These are phyloP conservation scores for Ceratobasidium theobromae DNA, from an alignment of 1,284 basidiomycete species.

Conservation along the genomic window DNA sequence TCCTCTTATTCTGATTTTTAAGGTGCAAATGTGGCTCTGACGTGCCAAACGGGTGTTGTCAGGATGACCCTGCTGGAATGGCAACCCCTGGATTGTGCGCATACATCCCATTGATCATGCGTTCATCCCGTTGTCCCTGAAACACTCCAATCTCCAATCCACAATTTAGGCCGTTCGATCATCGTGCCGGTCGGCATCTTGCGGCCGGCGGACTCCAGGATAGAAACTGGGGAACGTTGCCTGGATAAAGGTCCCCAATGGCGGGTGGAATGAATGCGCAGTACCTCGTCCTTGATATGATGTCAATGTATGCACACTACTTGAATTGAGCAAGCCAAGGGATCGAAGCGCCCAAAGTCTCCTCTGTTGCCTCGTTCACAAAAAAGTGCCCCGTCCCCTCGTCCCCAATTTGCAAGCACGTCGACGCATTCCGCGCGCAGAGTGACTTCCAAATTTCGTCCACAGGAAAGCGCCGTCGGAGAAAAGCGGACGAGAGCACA, in stretches of 20 bases:
- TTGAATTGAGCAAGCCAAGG: conserved; percentile 22
- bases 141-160: too few relatives aligned
- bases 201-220: background rate
- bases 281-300: background rate
- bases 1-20: too few relatives aligned
- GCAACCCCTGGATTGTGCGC: too few relatives aligned
- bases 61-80: too few relatives aligned
- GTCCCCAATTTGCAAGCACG: conserved; percentile 37
- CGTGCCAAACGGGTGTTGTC: too few relatives aligned
- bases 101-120: too few relatives aligned
- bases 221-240: background rate
- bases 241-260: background rate
- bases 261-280: background rate
- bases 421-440: conserved; percentile 33
- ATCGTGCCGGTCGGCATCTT: background rate
- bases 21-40: too few relatives aligned
- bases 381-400: conserved; percentile 40
- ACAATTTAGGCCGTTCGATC: background rate
- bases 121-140: too few relatives aligned
- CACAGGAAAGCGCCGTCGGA: conserved; percentile 38
- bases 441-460: conserved; percentile 39
- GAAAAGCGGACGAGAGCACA: conserved; percentile 38
- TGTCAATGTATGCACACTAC: background rate
- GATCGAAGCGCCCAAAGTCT: conserved; percentile 30
- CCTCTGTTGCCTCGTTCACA: conserved; percentile 38